These are phyloP conservation scores for Russula compacta DNA, from an alignment of 768 basidiomycete genomes.

Conservation along the genomic window DNA sequence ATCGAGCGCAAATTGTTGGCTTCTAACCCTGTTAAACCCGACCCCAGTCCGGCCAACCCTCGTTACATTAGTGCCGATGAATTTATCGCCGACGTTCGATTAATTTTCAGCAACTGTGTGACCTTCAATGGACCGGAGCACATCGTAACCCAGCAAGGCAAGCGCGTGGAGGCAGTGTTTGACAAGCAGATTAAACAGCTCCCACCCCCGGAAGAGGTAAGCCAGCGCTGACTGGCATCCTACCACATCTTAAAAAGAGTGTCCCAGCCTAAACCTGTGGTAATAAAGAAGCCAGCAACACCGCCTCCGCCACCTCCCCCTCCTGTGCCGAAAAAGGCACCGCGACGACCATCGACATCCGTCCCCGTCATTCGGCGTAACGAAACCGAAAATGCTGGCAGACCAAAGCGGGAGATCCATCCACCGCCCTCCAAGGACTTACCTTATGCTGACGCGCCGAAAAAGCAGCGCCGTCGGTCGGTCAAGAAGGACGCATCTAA, in stretches of 20 bases:
- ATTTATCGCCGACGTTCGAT: slow-evolving; percentile 75
- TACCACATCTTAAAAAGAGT: slow-evolving; percentile 20
- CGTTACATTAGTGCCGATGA: slow-evolving; percentile 72
- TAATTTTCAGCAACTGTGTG: slow-evolving; percentile 81
- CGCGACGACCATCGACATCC: slow-evolving; percentile 69
- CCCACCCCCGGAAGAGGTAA: slow-evolving; percentile 69
- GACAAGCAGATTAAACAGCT: slow-evolving; percentile 83
- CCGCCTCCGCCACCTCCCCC: slow-evolving; percentile 33
- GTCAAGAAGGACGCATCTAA: slow-evolving; percentile 54
- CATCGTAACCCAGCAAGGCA: slow-evolving; percentile 66
- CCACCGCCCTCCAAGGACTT: slow-evolving; percentile 90
- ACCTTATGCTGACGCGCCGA: slow-evolving; percentile 69
- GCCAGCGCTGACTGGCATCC: slow-evolving; percentile 20
- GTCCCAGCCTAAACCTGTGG: slow-evolving; percentile 33
- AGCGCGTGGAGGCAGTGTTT: slow-evolving; percentile 72
- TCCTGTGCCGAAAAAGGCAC: slow-evolving; percentile 36
- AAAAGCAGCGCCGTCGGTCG: slow-evolving; percentile 58
- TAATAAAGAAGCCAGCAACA: slow-evolving; percentile 35
- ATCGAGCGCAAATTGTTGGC: slow-evolving; percentile 80
- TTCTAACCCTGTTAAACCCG: slow-evolving; percentile 73
- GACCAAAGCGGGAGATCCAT: slow-evolving; percentile 98
- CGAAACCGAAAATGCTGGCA: slow-evolving; percentile 48
- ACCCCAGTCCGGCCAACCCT: slow-evolving; percentile 58
- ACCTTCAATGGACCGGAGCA: slow-evolving; percentile 95
- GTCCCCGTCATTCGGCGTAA: slow-evolving; percentile 78